Evolutionary conservation across 768 basidiomycete genomes (phyloP).

Genomic region (Boletus rufocinnamomeus): DNA sequence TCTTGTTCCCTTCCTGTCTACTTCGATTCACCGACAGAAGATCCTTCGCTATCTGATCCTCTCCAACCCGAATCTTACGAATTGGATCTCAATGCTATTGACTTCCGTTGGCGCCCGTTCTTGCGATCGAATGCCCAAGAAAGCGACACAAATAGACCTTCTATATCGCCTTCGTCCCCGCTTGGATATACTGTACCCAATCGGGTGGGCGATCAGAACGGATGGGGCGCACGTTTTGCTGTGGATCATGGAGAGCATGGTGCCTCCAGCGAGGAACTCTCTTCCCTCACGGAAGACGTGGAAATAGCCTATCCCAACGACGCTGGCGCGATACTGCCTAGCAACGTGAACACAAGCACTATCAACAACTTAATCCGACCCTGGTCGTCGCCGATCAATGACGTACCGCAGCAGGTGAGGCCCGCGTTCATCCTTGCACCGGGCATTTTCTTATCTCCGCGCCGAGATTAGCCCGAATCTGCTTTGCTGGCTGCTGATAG

Average conservation of each 20-base stretch:
- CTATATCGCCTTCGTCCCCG: not conserved
- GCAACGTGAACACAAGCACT: conserved; percentile 8
- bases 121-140: conserved; percentile 28
- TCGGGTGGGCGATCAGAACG: conserved; percentile 20
- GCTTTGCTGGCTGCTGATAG: conserved; percentile 8
- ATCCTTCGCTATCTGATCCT: conserved; percentile 44
- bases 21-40: conserved; percentile 55
- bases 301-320: conserved; percentile 10
- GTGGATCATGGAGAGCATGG: conserved; percentile 12
- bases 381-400: conserved; percentile 15
- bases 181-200: conserved; percentile 9
- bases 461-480: conserved; percentile 16
- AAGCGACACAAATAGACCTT: not conserved
- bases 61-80: conserved; percentile 39
- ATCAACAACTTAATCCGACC: not conserved
- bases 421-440: conserved; percentile 25
- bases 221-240: conserved; percentile 13
- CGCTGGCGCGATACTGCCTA: conserved; percentile 7
- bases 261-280: conserved; percentile 15
- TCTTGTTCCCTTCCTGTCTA: conserved; percentile 39
- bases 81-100: conserved; percentile 43
- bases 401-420: conserved; percentile 15
- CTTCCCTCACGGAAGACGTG: conserved; percentile 10
- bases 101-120: conserved; percentile 62
- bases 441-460: conserved; percentile 34